Evolutionary conservation across 1,139 yeast species (phyloP).

Genomic region (Candida pseudocylindracea): DNA sequence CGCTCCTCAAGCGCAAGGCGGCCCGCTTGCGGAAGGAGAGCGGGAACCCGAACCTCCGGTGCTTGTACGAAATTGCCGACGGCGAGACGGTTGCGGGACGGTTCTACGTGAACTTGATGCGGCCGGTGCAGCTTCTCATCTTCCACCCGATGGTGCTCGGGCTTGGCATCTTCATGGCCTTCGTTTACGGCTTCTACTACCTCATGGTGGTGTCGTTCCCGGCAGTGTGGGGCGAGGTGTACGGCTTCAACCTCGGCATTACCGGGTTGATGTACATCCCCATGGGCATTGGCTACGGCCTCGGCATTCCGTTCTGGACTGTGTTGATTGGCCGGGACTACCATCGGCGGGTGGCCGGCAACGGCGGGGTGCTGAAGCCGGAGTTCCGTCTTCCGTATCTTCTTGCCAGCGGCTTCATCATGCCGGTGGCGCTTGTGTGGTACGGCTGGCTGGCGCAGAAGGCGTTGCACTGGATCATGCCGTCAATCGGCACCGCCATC

Average conservation of each 20-base stretch:
- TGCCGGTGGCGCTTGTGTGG: conserved; percentile 32
- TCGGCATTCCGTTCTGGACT: conserved; percentile 25
- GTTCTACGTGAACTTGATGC: conserved; percentile 15
- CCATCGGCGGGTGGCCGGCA: conserved; percentile 10
- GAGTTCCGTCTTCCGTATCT: conserved; percentile 28
- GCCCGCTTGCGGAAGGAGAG: conserved; percentile 18
- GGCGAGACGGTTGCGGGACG: conserved; percentile 12
- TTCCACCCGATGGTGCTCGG: conserved; percentile 45
- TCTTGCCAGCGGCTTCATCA: conserved; percentile 18
- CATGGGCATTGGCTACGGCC: conserved; percentile 24
- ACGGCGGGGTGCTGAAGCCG: conserved; percentile 32
- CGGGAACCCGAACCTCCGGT: conserved; percentile 32
- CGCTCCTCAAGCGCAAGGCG: conserved; percentile 24
- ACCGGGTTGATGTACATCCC: conserved; percentile 36
- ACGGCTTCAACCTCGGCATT: conserved; percentile 24
- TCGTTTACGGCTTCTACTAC: conserved; percentile 40
- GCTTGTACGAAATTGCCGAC: conserved; percentile 27
- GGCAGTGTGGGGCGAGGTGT: conserved; percentile 18
- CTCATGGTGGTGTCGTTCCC: conserved; percentile 39
- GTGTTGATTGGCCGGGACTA: conserved; percentile 16
- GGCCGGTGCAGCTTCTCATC: conserved; percentile 28
- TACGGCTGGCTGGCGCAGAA: conserved; percentile 44
- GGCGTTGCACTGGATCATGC: conserved; percentile 29
- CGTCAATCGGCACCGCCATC: conserved; percentile 27
- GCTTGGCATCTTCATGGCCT: conserved; percentile 35